Conservation (phyloP, 208 protist genomes). For the Wallacemonas rigidus region DNA sequence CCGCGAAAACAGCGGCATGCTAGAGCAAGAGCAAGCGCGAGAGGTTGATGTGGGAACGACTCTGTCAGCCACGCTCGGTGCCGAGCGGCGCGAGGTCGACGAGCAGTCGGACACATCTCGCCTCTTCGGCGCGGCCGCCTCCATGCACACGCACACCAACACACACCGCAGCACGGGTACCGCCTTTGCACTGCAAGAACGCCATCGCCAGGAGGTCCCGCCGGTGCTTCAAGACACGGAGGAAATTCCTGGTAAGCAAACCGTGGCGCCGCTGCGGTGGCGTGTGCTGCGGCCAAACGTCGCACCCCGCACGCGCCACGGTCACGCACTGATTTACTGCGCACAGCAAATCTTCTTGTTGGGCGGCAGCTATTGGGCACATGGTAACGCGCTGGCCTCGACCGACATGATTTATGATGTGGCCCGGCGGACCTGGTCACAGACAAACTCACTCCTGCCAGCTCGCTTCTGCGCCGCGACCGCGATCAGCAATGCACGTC, state of each 20-base stretch:
- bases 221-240: constrained; percentile 12
- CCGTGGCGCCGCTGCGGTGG: constrained; percentile 41
- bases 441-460: constrained; percentile 36
- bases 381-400: constrained; percentile 45
- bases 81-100: neutral
- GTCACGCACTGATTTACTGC: constrained; percentile 56
- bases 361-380: constrained; percentile 61
- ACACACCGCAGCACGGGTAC: constrained; percentile 10
- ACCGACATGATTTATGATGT: constrained; percentile 47
- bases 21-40: no score
- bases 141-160: neutral
- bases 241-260: constrained; percentile 35
- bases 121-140: neutral
- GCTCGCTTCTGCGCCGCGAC: constrained; percentile 48
- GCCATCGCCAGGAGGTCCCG: constrained; percentile 1
- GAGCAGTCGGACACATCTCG: constrained; percentile 18
- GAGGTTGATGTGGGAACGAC: no score
- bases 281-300: constrained; percentile 24
- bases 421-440: constrained; percentile 32
- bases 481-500: constrained; percentile 35
- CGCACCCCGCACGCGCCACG: constrained; percentile 50
- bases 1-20: no score
- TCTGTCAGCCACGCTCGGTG: no score
- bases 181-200: constrained; percentile 6
- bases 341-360: constrained; percentile 46